phyloP scores from a whole-genome alignment of 495 filamentous ascomycete genomes.

The Hypoxylon fuscum region DNA sequence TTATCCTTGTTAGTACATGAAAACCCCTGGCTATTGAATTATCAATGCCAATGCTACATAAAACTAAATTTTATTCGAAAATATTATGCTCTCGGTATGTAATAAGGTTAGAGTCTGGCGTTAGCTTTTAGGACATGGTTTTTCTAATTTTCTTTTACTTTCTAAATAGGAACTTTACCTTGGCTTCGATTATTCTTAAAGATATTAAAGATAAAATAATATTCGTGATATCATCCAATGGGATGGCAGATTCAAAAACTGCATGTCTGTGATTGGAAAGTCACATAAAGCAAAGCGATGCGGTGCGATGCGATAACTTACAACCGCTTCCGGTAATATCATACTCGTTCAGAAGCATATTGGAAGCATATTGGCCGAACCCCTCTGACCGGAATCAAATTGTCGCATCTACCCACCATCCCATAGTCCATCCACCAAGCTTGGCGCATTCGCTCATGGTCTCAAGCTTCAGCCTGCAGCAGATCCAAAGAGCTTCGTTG shows the following conservation, averaged over 20 bases:
- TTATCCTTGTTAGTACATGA: conserved; percentile 24
- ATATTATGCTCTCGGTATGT: background rate
- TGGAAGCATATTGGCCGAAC: conserved; percentile 3
- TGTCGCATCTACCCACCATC: conserved; percentile 34
- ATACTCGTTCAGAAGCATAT: background rate
- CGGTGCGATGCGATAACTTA: too few relatives aligned
- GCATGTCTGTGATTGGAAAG: too few relatives aligned
- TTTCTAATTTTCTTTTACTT: background rate
- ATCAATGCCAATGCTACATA: background rate
- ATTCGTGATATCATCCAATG: background rate
- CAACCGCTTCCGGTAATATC: conserved; percentile 23
- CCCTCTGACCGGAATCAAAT: conserved; percentile 25
- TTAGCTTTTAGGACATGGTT: too few relatives aligned
- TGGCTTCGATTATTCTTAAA: background rate
- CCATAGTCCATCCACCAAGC: too few relatives aligned
- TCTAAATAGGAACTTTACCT: background rate
- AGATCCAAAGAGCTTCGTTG: conserved; percentile 36
- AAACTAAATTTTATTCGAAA: conserved; percentile 14
- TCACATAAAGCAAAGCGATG: too few relatives aligned
- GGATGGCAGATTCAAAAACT: too few relatives aligned
- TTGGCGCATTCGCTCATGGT: conserved; percentile 26
- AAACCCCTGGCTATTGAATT: background rate
- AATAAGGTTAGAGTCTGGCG: too few relatives aligned
- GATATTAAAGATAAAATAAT: background rate
- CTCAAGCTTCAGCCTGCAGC: conserved; percentile 36